Conservation (phyloP, 768 basidiomycete genomes). For the Phaffia australis region DNA sequence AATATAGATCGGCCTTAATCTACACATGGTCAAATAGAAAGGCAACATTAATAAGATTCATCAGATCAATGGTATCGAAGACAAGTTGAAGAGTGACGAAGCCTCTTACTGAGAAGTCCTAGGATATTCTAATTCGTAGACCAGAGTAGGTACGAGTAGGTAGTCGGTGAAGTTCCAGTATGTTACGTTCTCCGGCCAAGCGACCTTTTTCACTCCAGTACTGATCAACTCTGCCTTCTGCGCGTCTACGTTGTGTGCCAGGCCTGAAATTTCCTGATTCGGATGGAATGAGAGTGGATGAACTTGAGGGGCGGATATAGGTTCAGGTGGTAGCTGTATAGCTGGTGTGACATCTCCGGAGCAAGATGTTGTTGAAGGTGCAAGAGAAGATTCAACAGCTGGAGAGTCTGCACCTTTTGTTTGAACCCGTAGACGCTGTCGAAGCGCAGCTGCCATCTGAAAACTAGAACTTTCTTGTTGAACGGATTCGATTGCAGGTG, state of each 20-base stretch:
- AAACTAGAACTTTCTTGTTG: conserved; percentile 39
- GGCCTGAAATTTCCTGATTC: conserved; percentile 50
- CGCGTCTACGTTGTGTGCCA: conserved; percentile 67
- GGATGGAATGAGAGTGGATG: conserved; percentile 55
- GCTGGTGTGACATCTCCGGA: neutral
- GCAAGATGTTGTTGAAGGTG: neutral
- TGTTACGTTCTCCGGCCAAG: conserved; percentile 77
- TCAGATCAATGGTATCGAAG: neutral
- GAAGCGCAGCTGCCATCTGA: conserved; percentile 1
- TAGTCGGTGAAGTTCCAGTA: conserved; percentile 73
- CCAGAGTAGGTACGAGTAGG: conserved; percentile 77
- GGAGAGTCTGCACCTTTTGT: neutral
- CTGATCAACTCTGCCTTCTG: conserved; percentile 65
- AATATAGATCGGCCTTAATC: conserved; percentile 58
- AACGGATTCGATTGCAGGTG: conserved; percentile 42
- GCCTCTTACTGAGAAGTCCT: conserved; percentile 61
- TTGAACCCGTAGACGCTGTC: conserved; percentile 24
- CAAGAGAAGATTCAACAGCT: neutral
- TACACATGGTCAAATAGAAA: conserved; percentile 20
- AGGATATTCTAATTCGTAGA: conserved; percentile 94
- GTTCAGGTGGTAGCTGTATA: conserved; percentile 12
- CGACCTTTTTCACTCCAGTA: conserved; percentile 50
- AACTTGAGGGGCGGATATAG: conserved; percentile 28
- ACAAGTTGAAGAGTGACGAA: neutral
- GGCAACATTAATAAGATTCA: neutral